Percentiles rank a stretch among this genome's conserved stretches.
Conservation (phyloP, 2,329 filamentous ascomycete genomes). For the Catunica adiposa region DNA sequence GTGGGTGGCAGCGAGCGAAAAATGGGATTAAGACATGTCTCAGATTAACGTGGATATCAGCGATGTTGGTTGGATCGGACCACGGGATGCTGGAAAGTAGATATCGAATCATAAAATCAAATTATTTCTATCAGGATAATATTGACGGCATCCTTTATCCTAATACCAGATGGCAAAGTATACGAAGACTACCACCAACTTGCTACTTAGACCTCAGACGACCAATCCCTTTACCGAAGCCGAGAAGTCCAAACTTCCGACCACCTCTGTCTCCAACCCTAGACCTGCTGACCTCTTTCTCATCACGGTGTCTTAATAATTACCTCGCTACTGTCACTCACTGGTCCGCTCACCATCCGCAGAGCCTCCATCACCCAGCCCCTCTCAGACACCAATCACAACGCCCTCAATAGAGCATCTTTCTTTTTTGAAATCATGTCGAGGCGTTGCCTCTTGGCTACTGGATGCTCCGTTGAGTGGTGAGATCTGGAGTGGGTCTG, state of each 20-base stretch:
- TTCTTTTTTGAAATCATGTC: too few relatives aligned
- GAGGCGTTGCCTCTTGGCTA: too few relatives aligned
- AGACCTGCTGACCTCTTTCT: too few relatives aligned
- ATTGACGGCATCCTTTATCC: too few relatives aligned
- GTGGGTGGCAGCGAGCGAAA: neutral
- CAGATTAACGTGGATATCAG: neutral
- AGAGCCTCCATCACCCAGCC: neutral
- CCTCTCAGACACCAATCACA: neutral
- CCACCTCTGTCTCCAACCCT: too few relatives aligned
- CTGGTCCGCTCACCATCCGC: neutral
- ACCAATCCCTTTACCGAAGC: neutral
- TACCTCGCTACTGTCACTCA: neutral
- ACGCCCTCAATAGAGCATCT: too few relatives aligned
- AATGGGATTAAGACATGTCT: neutral
- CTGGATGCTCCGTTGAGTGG: too few relatives aligned
- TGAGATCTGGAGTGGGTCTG: too few relatives aligned
- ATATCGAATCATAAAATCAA: neutral
- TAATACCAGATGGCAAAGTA: too few relatives aligned
- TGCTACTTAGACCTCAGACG: too few relatives aligned
- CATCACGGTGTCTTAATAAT: neutral
- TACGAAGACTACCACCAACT: too few relatives aligned
- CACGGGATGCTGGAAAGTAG: neutral
- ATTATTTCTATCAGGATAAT: neutral
- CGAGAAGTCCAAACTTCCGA: neutral
- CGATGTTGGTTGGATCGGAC: too few relatives aligned